These are phyloP conservation scores for Ophiocordyceps polyrhachis-furcata DNA, from an alignment of 2,329 filamentous ascomycete genomes.

Conservation along the genomic window DNA sequence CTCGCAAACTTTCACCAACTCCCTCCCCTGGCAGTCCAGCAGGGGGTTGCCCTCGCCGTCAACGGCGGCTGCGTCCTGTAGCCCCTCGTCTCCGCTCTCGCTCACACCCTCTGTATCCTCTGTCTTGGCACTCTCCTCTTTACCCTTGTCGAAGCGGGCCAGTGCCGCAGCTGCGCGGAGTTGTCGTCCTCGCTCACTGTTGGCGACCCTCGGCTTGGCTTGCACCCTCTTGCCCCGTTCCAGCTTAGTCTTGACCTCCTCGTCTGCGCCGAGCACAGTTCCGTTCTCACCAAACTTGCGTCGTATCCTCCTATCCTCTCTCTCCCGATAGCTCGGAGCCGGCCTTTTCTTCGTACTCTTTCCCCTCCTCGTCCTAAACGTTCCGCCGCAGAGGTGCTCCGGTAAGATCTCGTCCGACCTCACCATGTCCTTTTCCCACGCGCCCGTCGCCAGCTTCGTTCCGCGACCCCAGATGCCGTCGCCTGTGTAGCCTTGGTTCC, in stretches of 20 bases:
- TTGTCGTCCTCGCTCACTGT: conserved; percentile 56
- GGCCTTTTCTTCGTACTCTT: conserved; percentile 32
- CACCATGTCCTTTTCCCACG: conserved; percentile 35
- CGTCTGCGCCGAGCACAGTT: conserved; percentile 49
- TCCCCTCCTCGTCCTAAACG: conserved; percentile 43
- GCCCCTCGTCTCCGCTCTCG: conserved; percentile 29
- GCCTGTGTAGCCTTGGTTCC: conserved; percentile 52
- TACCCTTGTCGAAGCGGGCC: conserved; percentile 47
- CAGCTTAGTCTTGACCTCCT: conserved; percentile 42
- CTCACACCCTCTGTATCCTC: conserved; percentile 18
- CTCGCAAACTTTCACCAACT: conserved; percentile 58
- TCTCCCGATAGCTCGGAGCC: conserved; percentile 47
- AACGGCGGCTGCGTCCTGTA: conserved; percentile 28
- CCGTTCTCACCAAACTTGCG: conserved; percentile 64
- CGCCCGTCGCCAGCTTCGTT: conserved; percentile 38
- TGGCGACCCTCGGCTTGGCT: conserved; percentile 54
- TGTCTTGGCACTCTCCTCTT: conserved; percentile 22
- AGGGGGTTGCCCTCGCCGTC: conserved; percentile 48
- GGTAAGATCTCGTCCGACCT: conserved; percentile 37
- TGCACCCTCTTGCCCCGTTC: conserved; percentile 45
- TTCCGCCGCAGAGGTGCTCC: conserved; percentile 65
- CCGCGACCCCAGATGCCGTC: conserved; percentile 74
- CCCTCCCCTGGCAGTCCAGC: conserved; percentile 45
- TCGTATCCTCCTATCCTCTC: conserved; percentile 50
- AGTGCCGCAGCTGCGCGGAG: conserved; percentile 59